Conservation (phyloP, 495 filamentous ascomycete genomes). For the Aspergillus steynii region DNA sequence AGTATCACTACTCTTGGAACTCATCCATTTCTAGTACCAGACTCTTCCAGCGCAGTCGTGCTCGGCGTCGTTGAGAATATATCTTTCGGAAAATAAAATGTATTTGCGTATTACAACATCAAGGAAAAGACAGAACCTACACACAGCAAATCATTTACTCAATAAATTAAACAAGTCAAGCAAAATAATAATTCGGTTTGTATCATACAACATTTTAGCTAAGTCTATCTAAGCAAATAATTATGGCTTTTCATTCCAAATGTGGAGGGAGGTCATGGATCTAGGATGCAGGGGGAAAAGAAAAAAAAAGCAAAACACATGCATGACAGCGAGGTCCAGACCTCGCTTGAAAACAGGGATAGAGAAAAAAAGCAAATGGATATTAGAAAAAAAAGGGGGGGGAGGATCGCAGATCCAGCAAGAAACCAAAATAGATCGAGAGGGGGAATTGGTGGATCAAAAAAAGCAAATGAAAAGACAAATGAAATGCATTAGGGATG, state of each 20-base stretch:
- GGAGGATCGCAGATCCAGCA: background rate
- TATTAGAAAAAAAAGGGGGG: background rate
- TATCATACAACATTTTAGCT: background rate
- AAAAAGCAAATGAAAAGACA: slow-evolving; percentile 2
- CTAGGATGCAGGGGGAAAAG: background rate
- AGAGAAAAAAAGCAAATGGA: background rate
- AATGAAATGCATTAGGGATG: slow-evolving; percentile 8
- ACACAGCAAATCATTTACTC: too few relatives aligned
- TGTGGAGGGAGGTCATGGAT: background rate
- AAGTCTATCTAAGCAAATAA: slow-evolving; percentile 1
- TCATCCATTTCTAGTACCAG: too few relatives aligned
- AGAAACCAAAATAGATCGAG: background rate
- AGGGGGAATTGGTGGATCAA: background rate
- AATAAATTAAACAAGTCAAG: too few relatives aligned
- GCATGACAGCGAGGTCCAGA: slow-evolving; percentile 1
- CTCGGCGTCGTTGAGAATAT: too few relatives aligned
- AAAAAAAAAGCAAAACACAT: background rate
- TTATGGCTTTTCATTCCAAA: background rate
- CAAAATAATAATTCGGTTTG: background rate
- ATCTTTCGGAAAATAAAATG: too few relatives aligned
- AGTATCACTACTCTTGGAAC: too few relatives aligned
- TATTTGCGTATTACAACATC: too few relatives aligned
- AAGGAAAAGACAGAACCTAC: too few relatives aligned
- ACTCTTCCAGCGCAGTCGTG: too few relatives aligned
- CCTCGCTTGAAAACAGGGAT: background rate